Evolutionary conservation across 768 basidiomycete genomes (phyloP), one percentile per base, ranked within the genome.

Genomic region (Saitozyma sp.): DNA sequence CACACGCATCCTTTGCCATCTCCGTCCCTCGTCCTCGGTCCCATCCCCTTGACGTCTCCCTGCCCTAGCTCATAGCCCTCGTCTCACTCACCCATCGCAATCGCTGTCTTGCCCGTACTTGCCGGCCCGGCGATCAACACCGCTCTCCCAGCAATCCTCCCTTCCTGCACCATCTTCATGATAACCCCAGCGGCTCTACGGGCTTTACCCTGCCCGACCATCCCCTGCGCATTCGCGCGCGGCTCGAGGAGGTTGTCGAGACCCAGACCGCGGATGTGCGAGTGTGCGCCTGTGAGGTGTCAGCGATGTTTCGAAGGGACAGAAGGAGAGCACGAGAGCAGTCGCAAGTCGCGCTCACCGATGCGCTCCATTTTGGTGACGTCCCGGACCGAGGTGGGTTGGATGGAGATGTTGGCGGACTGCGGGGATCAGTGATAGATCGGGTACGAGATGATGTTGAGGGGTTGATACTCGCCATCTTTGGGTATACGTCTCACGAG

Each of bases 51-150:
- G 29, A 29, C 29, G 29, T 5, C 29, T 29, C 29, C 29, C 29
- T 29, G 29, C 29, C 29, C 42, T 37, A 11, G 19, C 53, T 7
- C 19, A 48, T 19, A n/a, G 13, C 14, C 29, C 29, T 29, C 5
- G 29, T 5, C 29, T 29, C 29, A 83, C 85, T 56, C 69, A 90
- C 93, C 95, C 80, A 98, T 85, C 6, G 95, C 96, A 74, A 99
- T 96, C 40, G 96, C 96, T 0, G 96, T 98, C 81, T 99, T 99
- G 29, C 96, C 96, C 0, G 93, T 92, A 40, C 91, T 92, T 7
- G 96, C 94, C 7, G 96, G 96, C 0, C 96, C 96, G 16, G 96
- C 96, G 80, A 99, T 96, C 58, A 99, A 83, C 81, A 99, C 94
- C 7, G 94, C 92, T 50, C 95, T 86, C 37, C 96, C 96, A 0